phyloP scores from a whole-genome alignment of 352 stramenopile genomes.

The Pythium utonaiense region DNA sequence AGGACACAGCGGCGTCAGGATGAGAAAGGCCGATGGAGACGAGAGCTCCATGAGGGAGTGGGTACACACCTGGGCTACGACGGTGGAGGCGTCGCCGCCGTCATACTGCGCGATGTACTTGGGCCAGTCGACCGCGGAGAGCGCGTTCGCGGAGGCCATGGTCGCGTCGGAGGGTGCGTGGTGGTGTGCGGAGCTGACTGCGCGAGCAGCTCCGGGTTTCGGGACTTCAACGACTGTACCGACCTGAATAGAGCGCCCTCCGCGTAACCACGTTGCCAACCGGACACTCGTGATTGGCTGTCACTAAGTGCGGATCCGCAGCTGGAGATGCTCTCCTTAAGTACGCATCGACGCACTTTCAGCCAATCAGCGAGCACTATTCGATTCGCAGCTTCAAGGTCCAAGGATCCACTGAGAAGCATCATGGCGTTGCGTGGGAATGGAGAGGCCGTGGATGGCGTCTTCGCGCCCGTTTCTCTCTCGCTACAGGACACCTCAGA shows the following conservation, averaged over 20 bases:
- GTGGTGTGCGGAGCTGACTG: background rate
- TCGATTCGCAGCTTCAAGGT: background rate
- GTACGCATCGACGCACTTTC: background rate
- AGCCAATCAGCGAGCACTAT: background rate
- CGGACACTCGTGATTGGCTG: background rate
- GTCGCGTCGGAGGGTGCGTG: background rate
- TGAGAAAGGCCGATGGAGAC: background rate
- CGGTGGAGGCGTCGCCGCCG: constrained; percentile 10
- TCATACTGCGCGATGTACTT: constrained; percentile 24
- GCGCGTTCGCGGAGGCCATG: background rate
- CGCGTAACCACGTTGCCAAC: background rate
- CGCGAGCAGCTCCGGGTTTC: background rate
- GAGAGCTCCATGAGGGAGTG: constrained; percentile 1
- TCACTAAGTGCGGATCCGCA: background rate
- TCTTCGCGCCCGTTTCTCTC: background rate
- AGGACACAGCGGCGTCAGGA: constrained; percentile 6
- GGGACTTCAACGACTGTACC: constrained; percentile 3
- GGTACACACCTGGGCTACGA: constrained; percentile 15
- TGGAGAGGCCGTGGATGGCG: background rate
- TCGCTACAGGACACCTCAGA: background rate
- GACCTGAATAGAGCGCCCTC: background rate
- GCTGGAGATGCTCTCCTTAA: no score
- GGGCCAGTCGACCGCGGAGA: constrained; percentile 15
- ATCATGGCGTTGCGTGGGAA: background rate
- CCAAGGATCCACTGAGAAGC: background rate